Percentiles rank a stretch among this genome's conserved stretches.
Evolutionary conservation across 2,329 filamentous ascomycete genomes (phyloP).

Genomic region (Penicillium sp.): DNA sequence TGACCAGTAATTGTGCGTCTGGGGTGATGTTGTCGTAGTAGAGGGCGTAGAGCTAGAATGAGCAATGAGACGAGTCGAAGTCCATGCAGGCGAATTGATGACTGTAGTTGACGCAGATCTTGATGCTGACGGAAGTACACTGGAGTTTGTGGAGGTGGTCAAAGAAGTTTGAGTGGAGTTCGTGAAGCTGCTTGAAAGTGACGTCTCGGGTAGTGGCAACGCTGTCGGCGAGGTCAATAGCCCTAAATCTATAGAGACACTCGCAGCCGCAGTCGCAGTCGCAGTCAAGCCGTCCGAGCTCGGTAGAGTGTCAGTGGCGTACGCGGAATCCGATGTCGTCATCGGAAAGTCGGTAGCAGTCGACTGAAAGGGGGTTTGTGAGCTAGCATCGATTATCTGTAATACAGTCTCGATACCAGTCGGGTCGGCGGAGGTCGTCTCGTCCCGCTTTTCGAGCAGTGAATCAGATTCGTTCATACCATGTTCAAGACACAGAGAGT

Average conservation of each 20-base stretch:
- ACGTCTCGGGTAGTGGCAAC: background rate
- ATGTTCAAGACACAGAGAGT: slow-evolving; percentile 8
- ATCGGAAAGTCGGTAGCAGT: slow-evolving; percentile 13
- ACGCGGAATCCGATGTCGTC: slow-evolving; percentile 17
- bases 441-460: slow-evolving; percentile 18
- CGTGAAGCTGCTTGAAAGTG: background rate
- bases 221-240: slow-evolving; percentile 4
- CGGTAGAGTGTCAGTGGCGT: slow-evolving; percentile 13
- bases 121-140: slow-evolving; percentile 10
- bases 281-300: background rate
- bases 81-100: slow-evolving; percentile 9
- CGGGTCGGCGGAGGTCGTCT: slow-evolving; percentile 6
- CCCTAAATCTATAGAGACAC: slow-evolving; percentile 3
- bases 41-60: background rate
- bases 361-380: slow-evolving; percentile 18
- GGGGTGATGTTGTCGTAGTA: background rate
- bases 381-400: slow-evolving; percentile 21
- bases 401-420: slow-evolving; percentile 18
- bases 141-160: slow-evolving; percentile 2
- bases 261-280: background rate
- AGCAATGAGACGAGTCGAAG: slow-evolving; percentile 15
- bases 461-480: background rate
- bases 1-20: background rate
- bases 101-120: slow-evolving; percentile 6
- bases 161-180: slow-evolving; percentile 6